phyloP scores from a whole-genome alignment of 1,139 yeast species.

The Pneumocystis wakefieldiae region DNA sequence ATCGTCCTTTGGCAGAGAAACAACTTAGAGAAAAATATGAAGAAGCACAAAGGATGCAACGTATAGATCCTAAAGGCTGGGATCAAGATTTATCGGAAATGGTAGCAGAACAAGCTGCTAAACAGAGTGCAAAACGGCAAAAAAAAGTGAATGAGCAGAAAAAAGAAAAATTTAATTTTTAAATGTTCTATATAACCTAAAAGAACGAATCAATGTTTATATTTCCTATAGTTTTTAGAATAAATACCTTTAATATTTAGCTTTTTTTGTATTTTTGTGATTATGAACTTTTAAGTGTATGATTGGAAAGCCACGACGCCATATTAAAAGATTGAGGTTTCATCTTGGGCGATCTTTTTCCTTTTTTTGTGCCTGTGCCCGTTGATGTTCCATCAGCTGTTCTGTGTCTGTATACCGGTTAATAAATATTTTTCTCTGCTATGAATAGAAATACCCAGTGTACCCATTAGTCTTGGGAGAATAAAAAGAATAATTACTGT shows the following conservation, averaged over 20 bases:
- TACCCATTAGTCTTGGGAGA: background rate
- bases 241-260: background rate
- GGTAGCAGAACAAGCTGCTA: constrained; percentile 13
- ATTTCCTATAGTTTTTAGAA: background rate
- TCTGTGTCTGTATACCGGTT: background rate
- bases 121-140: constrained; percentile 9
- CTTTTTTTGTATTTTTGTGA: background rate
- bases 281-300: background rate
- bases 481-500: background rate
- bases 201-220: background rate
- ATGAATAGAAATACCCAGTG: background rate
- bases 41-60: constrained; percentile 6
- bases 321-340: background rate
- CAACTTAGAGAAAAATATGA: constrained; percentile 8
- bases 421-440: background rate
- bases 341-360: background rate
- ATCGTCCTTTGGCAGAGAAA: constrained; percentile 4
- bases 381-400: background rate
- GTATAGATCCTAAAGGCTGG: constrained; percentile 5
- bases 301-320: background rate
- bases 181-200: background rate
- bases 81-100: constrained; percentile 13
- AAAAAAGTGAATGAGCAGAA: constrained; percentile 3
- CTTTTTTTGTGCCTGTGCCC: background rate
- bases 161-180: constrained; percentile 13